Evolutionary conservation across 257 asterid genomes (phyloP).

Genomic region (Anisodus acutangulus): DNA sequence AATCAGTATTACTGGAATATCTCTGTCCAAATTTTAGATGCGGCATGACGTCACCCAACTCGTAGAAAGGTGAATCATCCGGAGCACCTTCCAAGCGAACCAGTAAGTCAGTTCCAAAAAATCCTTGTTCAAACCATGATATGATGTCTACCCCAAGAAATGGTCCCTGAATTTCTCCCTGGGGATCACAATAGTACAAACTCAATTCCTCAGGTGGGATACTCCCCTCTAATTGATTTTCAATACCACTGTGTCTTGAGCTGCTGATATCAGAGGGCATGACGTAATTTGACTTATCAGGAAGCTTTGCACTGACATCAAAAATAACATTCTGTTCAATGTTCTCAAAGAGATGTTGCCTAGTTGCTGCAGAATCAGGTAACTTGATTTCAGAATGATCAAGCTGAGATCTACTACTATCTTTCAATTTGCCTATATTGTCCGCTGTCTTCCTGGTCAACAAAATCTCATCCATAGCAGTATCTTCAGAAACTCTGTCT

Average conservation of each 20-base stretch:
- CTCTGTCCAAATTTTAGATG: conserved; percentile 57
- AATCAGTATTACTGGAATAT: conserved; percentile 44
- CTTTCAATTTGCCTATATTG: conserved; percentile 37
- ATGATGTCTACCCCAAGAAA: conserved; percentile 89
- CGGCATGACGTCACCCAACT: conserved; percentile 95
- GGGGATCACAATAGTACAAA: conserved; percentile 89
- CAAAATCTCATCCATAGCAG: conserved; percentile 29
- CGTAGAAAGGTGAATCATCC: conserved; percentile 63
- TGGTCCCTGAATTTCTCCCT: conserved; percentile 91
- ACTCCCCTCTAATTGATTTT: conserved; percentile 32
- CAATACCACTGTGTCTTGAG: conserved; percentile 51
- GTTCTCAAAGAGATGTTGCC: conserved; percentile 45
- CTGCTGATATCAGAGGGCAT: conserved; percentile 58
- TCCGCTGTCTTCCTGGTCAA: conserved; percentile 29
- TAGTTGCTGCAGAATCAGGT: conserved; percentile 43
- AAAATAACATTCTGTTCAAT: conserved; percentile 47
- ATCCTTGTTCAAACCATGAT: conserved; percentile 94
- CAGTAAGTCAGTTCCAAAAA: conserved; percentile 89
- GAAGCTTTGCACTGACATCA: conserved; percentile 45
- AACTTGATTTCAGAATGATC: conserved; percentile 45
- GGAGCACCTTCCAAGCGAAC: conserved; percentile 82
- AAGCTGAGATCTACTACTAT: conserved; percentile 41
- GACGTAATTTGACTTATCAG: conserved; percentile 48
- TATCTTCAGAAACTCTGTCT: conserved; percentile 45
- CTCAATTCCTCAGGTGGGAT: conserved; percentile 79